Percentiles rank a stretch among this genome's conserved stretches.
These are phyloP conservation scores for Russula earlei DNA, from an alignment of 768 basidiomycete genomes.

Conservation along the genomic window DNA sequence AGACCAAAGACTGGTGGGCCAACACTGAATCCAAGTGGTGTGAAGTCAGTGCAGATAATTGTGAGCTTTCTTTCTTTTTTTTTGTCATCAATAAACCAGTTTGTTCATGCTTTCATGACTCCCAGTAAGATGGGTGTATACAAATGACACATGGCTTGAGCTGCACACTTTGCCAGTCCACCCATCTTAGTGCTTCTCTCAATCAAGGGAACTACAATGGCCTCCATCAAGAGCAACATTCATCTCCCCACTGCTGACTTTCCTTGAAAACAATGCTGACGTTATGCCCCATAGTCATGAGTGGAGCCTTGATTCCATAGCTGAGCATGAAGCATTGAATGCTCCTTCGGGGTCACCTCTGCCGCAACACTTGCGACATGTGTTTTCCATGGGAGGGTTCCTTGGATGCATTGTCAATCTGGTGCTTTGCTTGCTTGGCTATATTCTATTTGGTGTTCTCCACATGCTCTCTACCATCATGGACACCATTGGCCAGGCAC, in stretches of 20 bases:
- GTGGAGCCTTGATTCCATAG: conserved; percentile 50
- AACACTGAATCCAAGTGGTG: too few species aligned
- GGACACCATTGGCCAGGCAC: conserved; percentile 26
- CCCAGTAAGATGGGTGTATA: too few species aligned
- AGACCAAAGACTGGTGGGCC: too few species aligned
- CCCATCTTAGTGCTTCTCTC: conserved; percentile 3
- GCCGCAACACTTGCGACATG: conserved; percentile 5
- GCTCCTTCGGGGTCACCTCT: not conserved
- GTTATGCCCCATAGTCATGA: conserved; percentile 32
- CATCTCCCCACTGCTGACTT: conserved; percentile 37
- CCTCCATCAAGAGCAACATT: conserved; percentile 29
- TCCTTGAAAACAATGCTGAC: conserved; percentile 24
- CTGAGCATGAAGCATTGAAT: conserved; percentile 42
- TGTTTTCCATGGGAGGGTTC: conserved; percentile 39
- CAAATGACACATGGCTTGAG: too few species aligned
- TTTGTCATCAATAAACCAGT: too few species aligned
- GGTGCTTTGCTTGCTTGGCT: conserved; percentile 21
- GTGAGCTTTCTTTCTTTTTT: too few species aligned
- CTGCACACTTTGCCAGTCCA: too few species aligned
- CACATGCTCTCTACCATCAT: conserved; percentile 18
- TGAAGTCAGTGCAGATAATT: too few species aligned
- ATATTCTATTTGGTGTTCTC: conserved; percentile 18
- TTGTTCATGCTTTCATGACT: too few species aligned
- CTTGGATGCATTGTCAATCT: conserved; percentile 37
- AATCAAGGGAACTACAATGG: conserved; percentile 26